These are phyloP conservation scores for Imleria badia DNA, from an alignment of 768 basidiomycete species.

Conservation along the genomic window DNA sequence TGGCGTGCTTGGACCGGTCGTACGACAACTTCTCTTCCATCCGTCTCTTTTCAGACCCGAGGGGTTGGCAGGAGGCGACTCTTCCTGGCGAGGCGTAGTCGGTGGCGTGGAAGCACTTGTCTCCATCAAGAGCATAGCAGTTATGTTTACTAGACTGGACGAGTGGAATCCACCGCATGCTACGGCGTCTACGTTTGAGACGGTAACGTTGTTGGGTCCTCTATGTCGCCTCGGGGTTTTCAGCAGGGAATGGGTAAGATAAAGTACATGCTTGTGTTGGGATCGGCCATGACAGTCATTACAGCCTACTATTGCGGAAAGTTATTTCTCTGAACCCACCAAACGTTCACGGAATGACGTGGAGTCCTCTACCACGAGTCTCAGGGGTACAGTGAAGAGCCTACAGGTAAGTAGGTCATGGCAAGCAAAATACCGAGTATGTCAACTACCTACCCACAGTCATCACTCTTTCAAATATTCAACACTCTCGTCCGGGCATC, in stretches of 20 bases:
- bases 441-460: conserved; percentile 27
- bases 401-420: conserved; percentile 58
- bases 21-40: conserved; percentile 61
- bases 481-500: conserved; percentile 86
- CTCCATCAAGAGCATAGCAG: conserved; percentile 79
- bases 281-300: conserved; percentile 1
- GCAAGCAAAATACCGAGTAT: neutral
- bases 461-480: conserved; percentile 82
- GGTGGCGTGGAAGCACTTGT: conserved; percentile 79
- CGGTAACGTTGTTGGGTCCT: conserved; percentile 74
- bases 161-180: conserved; percentile 69
- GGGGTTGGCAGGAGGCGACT: conserved; percentile 70
- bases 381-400: conserved; percentile 82
- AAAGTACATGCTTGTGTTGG: no score
- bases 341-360: conserved; percentile 71
- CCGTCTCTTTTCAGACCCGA: conserved; percentile 61
- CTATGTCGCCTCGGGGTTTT: conserved; percentile 83
- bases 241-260: conserved; percentile 79
- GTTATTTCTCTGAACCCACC: conserved; percentile 87
- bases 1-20: conserved; percentile 73
- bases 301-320: conserved; percentile 72
- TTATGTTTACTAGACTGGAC: conserved; percentile 72
- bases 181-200: conserved; percentile 62
- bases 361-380: conserved; percentile 78
- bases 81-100: conserved; percentile 84